Evolutionary conservation across 2,329 filamentous ascomycete genomes (phyloP), one percentile per base, ranked within the genome.

Genomic region (Drechslerella stenobrocha): DNA sequence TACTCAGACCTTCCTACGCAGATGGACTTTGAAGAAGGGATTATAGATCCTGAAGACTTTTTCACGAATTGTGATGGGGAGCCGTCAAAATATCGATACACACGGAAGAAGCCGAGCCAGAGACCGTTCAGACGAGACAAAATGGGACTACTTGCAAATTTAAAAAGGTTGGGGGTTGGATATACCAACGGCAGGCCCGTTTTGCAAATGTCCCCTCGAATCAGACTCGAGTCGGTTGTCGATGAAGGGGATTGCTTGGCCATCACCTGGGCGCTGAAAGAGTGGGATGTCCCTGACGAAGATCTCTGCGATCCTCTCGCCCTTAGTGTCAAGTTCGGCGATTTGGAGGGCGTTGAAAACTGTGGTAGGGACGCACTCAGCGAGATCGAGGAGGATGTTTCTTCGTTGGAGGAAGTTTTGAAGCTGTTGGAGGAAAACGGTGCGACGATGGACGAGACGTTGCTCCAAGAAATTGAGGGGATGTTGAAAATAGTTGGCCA

Each of bases 121-220:
- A 20, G 30, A 11, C 24, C 47, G 23, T 58, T 50, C 48, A 46
- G 53, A 11, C 47, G 42, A 8, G 52, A 59, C 26, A 59, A 66
- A 15, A 28, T 66, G 15, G 40, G 47, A 3, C 11, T 51, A 20
- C 56, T 66, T 15, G 3, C 48, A 42, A 5, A 24, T 15, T 11
- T 55, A 1, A 50, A 42, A 2, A 24, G 23, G 5, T 35, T 24
- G 37, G 52, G 53, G 18, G 58, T 66, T 18, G 61, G 40, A 11
- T 58, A 52, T 52, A 42, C 3, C 4, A 46, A 35, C 15, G 48
- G 44, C 2, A 58, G 42, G 6, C 48, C 42, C 9, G 18, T 66
- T 6, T 24, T 35, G 4, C 52, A 66, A 11, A 66, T 66, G 42
- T 66, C 61, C n/a, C 61, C 61, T 6, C 35, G 53, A 4, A 30